Evolutionary conservation across 805 yeast genomes (phyloP), one percentile per base, ranked within the genome.

Genomic region (Saccharomyces paradoxus): DNA sequence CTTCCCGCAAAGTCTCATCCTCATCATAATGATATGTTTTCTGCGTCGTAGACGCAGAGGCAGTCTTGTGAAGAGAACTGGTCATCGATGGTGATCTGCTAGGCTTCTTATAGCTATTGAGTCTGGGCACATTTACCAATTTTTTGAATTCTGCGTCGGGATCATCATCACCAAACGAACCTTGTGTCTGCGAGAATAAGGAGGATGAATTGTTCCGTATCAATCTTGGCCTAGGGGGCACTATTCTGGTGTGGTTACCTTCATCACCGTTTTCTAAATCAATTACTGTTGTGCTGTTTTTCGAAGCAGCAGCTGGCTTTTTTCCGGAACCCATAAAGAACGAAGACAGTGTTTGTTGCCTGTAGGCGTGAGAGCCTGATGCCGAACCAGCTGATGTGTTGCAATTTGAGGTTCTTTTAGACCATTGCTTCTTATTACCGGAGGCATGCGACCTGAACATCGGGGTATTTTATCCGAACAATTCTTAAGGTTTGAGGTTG

Each of bases 101-200:
- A 47, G 28, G 30, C 41, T 51, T 50, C 55, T 69, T 69, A 46
- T 67, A 65, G 54, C 62, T 67, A 17, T 63, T 65, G 46, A 69
- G 46, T 41, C 58, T 60, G 6, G 61, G 61, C 6, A 52, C 58
- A 8, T 59, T 49, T 50, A 61, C 50, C 48, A 69, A 50, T 31
- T 55, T 52, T 37, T 60, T 54, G 21, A 63, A 27, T 46, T 66
- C 68, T 12, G 51, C 58, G 48, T 62, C 66, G 7, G 61, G 63
- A 55, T 67, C 66, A 32, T 63, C 62, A 31, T 69, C 72, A 48
- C 66, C 72, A 53, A 69, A 69, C 14, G 72, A 67, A 12, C 71
- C 72, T 29, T 64, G 67, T 1, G 70, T 63, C 10, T 37, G 44
- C 41, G 56, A 55, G 31, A 63, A 62, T 17, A 62, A 31, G 48